phyloP scores from a whole-genome alignment of 2,329 filamentous ascomycete species.

The Colletotrichum orchidophilum region DNA sequence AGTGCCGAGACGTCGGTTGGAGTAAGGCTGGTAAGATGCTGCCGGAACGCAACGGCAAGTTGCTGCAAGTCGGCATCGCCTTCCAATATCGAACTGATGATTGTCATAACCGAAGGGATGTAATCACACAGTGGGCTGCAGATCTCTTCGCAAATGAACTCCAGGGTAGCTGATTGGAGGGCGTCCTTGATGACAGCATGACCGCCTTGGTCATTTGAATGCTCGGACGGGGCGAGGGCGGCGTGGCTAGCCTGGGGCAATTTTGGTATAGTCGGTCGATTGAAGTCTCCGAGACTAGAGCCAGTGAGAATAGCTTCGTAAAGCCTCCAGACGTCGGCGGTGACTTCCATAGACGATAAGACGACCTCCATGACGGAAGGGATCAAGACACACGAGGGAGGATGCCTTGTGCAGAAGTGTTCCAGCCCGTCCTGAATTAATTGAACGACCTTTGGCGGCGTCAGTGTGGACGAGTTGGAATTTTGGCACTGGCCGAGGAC shows the following conservation, averaged over 20 bases:
- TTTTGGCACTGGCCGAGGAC: background rate
- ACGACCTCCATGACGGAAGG: background rate
- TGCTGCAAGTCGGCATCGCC: background rate
- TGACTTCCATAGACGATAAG: background rate
- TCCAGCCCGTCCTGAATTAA: background rate
- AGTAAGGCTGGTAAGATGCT: background rate
- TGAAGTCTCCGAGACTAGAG: too few species aligned
- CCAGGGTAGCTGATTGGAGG: background rate
- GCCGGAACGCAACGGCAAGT: background rate
- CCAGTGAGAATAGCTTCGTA: background rate
- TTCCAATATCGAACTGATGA: background rate
- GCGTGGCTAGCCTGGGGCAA: background rate
- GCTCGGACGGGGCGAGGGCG: background rate
- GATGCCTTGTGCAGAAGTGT: background rate
- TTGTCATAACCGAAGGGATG: background rate
- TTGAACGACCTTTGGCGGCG: background rate
- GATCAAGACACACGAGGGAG: background rate
- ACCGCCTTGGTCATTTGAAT: background rate
- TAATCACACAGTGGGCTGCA: background rate
- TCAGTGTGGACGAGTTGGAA: background rate
- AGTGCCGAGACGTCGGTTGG: background rate
- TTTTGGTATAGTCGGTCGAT: background rate
- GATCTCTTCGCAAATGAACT: background rate
- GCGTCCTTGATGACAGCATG: background rate
- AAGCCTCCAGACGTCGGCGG: background rate